Percentiles rank a stretch among this genome's conserved stretches.
These are phyloP conservation scores for Musa itinerans DNA, from an alignment of 176 grass and related monocot genomes.

Conservation along the genomic window DNA sequence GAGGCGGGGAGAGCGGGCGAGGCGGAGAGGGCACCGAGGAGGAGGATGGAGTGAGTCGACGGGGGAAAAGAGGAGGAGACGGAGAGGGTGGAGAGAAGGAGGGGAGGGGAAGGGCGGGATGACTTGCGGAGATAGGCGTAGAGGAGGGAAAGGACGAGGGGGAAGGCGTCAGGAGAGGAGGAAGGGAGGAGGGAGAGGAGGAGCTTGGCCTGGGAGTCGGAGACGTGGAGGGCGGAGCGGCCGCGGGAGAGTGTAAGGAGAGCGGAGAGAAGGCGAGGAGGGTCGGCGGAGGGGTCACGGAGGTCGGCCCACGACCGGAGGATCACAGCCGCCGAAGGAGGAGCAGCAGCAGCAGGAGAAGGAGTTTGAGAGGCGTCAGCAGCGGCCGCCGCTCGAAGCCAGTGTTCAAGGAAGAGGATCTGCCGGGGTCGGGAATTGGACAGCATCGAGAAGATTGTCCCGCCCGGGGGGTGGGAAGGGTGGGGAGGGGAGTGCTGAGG, in stretches of 20 bases:
- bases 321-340: slow-evolving; percentile 27
- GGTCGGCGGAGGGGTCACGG: slow-evolving; percentile 9
- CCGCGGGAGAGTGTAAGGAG: slow-evolving; percentile 22
- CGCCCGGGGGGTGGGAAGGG: no score
- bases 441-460: background rate
- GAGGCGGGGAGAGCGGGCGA: slow-evolving; percentile 7
- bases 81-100: slow-evolving; percentile 24
- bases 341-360: background rate
- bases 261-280: slow-evolving; percentile 23
- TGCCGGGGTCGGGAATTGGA: background rate
- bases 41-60: slow-evolving; percentile 1
- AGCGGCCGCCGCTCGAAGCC: slow-evolving; percentile 12
- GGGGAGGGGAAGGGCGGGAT: slow-evolving; percentile 39
- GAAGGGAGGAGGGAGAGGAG: slow-evolving; percentile 33
- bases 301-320: slow-evolving; percentile 38
- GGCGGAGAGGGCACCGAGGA: slow-evolving; percentile 33
- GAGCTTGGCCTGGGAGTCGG: slow-evolving; percentile 43
- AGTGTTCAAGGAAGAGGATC: slow-evolving; percentile 23
- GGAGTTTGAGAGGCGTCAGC: slow-evolving; percentile 4
- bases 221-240: slow-evolving; percentile 23
- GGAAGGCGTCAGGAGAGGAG: slow-evolving; percentile 38
- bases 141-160: slow-evolving; percentile 36
- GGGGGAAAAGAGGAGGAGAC: slow-evolving; percentile 19
- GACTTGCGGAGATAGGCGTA: slow-evolving; percentile 37
- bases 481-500: background rate